Percentiles rank a stretch among this genome's conserved stretches.
Conservation (phyloP, 192 early-diverging fungal species). For the Chytriomyces sp. region DNA sequence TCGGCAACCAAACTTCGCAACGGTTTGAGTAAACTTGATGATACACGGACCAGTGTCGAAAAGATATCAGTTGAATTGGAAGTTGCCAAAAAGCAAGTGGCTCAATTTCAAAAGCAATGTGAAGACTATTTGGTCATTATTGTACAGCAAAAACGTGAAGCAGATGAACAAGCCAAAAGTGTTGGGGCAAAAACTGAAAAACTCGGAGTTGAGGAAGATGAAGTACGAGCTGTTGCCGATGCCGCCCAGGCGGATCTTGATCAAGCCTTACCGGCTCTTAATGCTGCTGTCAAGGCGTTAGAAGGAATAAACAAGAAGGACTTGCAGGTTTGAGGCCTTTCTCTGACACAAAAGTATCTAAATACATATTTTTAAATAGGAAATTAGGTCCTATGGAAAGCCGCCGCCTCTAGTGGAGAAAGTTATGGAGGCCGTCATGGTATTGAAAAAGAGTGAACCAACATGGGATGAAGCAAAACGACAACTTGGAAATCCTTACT, state of each 20-base stretch:
- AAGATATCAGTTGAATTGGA: slow-evolving; percentile 64
- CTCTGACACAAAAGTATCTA: background rate
- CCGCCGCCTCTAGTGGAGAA: slow-evolving; percentile 66
- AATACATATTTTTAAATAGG: slow-evolving; percentile 15
- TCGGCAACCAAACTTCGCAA: slow-evolving; percentile 56
- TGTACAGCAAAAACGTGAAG: slow-evolving; percentile 68
- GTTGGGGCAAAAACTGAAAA: slow-evolving; percentile 63
- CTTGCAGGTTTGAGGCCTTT: slow-evolving; percentile 36
- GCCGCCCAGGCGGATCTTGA: slow-evolving; percentile 64
- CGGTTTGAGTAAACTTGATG: slow-evolving; percentile 64
- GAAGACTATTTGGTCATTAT: slow-evolving; percentile 68
- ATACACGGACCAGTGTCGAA: slow-evolving; percentile 58
- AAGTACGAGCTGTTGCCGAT: slow-evolving; percentile 59
- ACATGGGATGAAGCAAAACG: slow-evolving; percentile 66
- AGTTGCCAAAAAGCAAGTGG: slow-evolving; percentile 64
- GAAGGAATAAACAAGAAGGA: slow-evolving; percentile 66
- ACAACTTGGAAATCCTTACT: slow-evolving; percentile 65
- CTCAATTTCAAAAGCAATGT: slow-evolving; percentile 64
- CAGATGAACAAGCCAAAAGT: slow-evolving; percentile 64
- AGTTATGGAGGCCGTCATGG: slow-evolving; percentile 66
- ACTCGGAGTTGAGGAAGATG: slow-evolving; percentile 60
- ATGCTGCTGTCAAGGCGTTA: slow-evolving; percentile 60
- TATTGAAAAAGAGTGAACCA: slow-evolving; percentile 61
- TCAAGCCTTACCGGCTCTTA: slow-evolving; percentile 59
- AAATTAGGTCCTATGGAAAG: slow-evolving; percentile 62